These are phyloP conservation scores for Gremmenia infestans DNA, from an alignment of 2,329 filamentous ascomycete genomes.

Conservation along the genomic window DNA sequence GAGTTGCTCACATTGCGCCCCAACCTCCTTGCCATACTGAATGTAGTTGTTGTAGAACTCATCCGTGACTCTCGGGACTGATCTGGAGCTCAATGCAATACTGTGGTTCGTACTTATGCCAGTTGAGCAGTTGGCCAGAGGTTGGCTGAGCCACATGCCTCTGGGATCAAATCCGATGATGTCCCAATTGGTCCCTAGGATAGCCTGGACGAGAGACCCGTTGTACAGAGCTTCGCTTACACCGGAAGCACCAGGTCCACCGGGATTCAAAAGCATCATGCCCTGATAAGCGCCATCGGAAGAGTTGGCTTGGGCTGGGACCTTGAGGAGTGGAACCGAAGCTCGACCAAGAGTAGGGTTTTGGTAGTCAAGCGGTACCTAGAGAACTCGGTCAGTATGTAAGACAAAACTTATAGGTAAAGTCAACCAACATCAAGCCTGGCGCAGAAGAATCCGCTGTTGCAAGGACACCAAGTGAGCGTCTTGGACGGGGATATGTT, in stretches of 20 bases:
- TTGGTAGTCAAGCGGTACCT: slow-evolving; percentile 6
- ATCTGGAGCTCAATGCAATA: not conserved
- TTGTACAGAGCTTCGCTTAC: slow-evolving; percentile 24
- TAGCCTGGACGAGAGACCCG: slow-evolving; percentile 30
- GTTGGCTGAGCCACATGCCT: slow-evolving; percentile 44
- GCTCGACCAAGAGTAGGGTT: slow-evolving; percentile 3
- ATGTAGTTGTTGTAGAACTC: not conserved
- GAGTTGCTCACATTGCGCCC: not conserved
- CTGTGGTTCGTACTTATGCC: not conserved
- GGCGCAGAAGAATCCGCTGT: slow-evolving; percentile 15
- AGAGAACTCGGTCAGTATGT: not conserved
- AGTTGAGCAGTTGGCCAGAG: slow-evolving; percentile 41
- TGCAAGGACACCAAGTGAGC: slow-evolving; percentile 21
- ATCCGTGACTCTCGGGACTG: slow-evolving; percentile 1
- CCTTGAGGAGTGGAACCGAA: slow-evolving; percentile 7
- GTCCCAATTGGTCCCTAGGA: slow-evolving; percentile 36
- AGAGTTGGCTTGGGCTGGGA: slow-evolving; percentile 6
- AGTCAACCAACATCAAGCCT: slow-evolving; percentile 13
- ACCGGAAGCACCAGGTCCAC: slow-evolving; percentile 41
- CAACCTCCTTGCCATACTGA: not conserved
- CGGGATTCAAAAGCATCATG: slow-evolving; percentile 33
- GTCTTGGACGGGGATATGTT: slow-evolving; percentile 2
- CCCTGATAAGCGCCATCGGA: slow-evolving; percentile 10
- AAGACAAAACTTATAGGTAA: not conserved
- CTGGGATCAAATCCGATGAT: slow-evolving; percentile 43